Evolutionary conservation across 768 basidiomycete genomes (phyloP).

Genomic region (Naganishia randhawae): DNA sequence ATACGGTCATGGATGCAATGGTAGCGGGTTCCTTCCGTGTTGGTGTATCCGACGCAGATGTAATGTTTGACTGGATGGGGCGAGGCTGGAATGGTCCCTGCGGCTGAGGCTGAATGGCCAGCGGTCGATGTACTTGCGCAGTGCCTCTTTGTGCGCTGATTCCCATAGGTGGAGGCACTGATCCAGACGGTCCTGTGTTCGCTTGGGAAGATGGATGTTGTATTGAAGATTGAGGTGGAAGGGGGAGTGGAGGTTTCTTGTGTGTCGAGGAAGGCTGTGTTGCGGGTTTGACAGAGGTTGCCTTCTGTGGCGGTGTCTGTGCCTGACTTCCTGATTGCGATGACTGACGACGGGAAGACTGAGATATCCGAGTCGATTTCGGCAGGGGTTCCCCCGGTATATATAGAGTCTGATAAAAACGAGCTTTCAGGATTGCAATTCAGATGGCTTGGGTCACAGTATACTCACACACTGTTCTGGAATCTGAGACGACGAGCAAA

Average conservation of each 20-base stretch:
- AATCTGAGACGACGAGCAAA: constrained; percentile 32
- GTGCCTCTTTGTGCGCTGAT: not conserved
- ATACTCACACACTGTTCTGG: constrained; percentile 47
- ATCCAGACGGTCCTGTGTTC: not conserved
- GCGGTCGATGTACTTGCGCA: not conserved
- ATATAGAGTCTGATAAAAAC: constrained; percentile 35
- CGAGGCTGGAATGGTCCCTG: not conserved
- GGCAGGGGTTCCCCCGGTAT: constrained; percentile 40
- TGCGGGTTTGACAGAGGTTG: not conserved
- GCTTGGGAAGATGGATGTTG: not conserved
- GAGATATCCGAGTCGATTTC: constrained; percentile 33
- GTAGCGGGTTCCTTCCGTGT: not conserved
- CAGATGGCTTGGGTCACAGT: not conserved
- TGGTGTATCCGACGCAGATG: not conserved
- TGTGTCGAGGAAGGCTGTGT: not conserved
- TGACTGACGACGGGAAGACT: constrained; percentile 34
- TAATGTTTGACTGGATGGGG: not conserved
- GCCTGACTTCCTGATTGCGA: constrained; percentile 5
- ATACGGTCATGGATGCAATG: not conserved
- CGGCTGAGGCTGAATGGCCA: constrained; percentile 2
- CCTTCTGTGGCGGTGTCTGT: constrained; percentile 5
- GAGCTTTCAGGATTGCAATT: not conserved
- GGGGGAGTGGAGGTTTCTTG: constrained; percentile 6
- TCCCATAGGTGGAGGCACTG: constrained; percentile 7
- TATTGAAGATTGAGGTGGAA: not conserved